These are phyloP conservation scores for Coriaria nepalensis DNA, from an alignment of 306 rosid species.

Conservation along the genomic window DNA sequence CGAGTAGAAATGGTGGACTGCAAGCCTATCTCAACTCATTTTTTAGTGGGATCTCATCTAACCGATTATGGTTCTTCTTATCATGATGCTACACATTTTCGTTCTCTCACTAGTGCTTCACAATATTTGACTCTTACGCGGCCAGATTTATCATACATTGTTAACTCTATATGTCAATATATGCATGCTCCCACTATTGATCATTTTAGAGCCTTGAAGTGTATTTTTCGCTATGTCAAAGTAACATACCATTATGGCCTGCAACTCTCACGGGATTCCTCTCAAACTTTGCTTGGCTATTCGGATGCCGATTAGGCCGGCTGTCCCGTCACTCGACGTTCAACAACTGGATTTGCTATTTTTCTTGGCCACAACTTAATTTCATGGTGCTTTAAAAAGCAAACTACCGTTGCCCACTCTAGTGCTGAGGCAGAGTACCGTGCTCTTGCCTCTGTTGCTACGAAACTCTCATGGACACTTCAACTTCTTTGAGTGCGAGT, in stretches of 20 bases:
- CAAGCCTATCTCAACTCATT: slow-evolving; percentile 1
- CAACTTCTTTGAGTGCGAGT: background rate
- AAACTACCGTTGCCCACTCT: background rate
- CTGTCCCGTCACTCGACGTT: background rate
- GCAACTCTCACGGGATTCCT: background rate
- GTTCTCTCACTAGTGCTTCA: background rate
- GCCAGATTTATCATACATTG: background rate
- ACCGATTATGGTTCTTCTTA: background rate
- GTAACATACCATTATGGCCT: slow-evolving; percentile 1
- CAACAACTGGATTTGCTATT: background rate
- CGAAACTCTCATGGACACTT: background rate
- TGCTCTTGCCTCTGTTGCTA: background rate
- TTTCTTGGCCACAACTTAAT: too few species aligned
- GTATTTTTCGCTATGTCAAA: background rate
- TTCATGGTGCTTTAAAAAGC: background rate
- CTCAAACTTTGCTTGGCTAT: background rate
- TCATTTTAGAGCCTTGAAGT: background rate
- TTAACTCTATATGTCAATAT: background rate
- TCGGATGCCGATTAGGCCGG: background rate
- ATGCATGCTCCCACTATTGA: slow-evolving; percentile 1
- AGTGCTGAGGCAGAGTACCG: background rate
- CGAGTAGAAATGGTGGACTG: background rate
- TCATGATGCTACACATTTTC: background rate
- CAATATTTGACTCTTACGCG: background rate
- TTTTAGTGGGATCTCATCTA: background rate